A percentile compares a stretch with the other conserved stretches of the same genome.
These are phyloP conservation scores for Coemansia sp. DNA, from an alignment of 192 early-diverging fungal genomes.

Conservation along the genomic window DNA sequence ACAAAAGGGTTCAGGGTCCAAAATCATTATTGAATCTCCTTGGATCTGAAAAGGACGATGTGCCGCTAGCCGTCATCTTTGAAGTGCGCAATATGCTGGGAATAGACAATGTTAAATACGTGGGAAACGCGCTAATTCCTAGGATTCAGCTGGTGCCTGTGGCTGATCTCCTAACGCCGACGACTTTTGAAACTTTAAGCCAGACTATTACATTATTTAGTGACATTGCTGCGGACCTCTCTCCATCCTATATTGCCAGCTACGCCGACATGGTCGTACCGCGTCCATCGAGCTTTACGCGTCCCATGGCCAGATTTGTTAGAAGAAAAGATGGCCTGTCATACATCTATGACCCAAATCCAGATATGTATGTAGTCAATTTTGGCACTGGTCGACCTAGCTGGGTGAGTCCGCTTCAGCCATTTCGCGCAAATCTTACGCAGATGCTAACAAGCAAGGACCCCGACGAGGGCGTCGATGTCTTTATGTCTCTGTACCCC, in stretches of 20 bases:
- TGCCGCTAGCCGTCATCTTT: conserved; percentile 32
- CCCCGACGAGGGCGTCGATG: conserved; percentile 33
- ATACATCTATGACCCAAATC: conserved; percentile 43
- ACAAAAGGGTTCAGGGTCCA: neutral
- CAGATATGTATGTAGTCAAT: conserved; percentile 43
- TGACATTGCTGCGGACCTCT: conserved; percentile 11
- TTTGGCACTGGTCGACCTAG: conserved; percentile 39
- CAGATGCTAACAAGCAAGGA: conserved; percentile 32
- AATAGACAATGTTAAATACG: conserved; percentile 9
- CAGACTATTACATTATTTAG: conserved; percentile 14
- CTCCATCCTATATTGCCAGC: conserved; percentile 22
- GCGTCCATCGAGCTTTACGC: conserved; percentile 39
- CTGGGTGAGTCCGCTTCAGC: conserved; percentile 48
- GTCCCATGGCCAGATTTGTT: conserved; percentile 25
- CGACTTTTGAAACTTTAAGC: conserved; percentile 27
- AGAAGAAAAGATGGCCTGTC: conserved; percentile 27
- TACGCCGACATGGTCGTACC: conserved; percentile 29
- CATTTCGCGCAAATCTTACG: conserved; percentile 39
- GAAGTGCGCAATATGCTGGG: conserved; percentile 22
- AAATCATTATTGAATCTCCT: no score
- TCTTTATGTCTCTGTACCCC: conserved; percentile 42
- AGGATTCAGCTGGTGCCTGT: conserved; percentile 17
- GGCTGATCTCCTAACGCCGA: conserved; percentile 18
- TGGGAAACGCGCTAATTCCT: conserved; percentile 42
- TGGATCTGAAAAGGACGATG: conserved; percentile 1